Percentiles rank a stretch among this genome's conserved stretches.
These are phyloP conservation scores for Verticillium albo-atrum DNA, from an alignment of 2,329 filamentous ascomycete species.

Conservation along the genomic window DNA sequence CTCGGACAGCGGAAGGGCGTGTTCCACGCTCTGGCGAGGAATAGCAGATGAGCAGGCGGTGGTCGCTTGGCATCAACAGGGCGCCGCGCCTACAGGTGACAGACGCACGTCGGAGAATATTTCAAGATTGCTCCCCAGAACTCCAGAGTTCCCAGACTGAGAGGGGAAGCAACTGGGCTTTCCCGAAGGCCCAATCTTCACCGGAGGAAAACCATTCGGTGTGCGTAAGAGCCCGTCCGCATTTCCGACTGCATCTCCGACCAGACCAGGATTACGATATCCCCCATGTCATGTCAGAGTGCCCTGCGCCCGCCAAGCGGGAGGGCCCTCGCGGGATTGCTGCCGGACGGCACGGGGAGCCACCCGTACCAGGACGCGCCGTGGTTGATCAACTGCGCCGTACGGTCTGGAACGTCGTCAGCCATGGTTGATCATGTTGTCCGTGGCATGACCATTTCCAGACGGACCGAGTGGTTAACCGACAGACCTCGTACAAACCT, in stretches of 20 bases:
- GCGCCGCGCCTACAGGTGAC: background rate
- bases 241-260: background rate
- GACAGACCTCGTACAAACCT: too few relatives aligned
- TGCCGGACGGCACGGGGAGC: background rate
- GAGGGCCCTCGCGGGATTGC: background rate
- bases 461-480: too few relatives aligned
- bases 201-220: background rate
- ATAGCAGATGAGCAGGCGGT: background rate
- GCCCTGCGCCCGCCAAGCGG: background rate
- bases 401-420: background rate
- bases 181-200: background rate
- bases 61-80: background rate
- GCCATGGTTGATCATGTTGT: background rate
- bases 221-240: background rate
- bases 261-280: background rate
- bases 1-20: background rate
- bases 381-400: background rate
- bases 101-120: background rate
- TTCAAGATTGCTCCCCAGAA: background rate
- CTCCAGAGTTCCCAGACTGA: background rate
- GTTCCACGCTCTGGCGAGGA: background rate
- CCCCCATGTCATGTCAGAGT: background rate
- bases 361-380: background rate
- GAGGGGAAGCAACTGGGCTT: background rate
- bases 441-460: background rate